phyloP scores from a whole-genome alignment of 1,284 basidiomycete species.

The Tilletiaria anomala region DNA sequence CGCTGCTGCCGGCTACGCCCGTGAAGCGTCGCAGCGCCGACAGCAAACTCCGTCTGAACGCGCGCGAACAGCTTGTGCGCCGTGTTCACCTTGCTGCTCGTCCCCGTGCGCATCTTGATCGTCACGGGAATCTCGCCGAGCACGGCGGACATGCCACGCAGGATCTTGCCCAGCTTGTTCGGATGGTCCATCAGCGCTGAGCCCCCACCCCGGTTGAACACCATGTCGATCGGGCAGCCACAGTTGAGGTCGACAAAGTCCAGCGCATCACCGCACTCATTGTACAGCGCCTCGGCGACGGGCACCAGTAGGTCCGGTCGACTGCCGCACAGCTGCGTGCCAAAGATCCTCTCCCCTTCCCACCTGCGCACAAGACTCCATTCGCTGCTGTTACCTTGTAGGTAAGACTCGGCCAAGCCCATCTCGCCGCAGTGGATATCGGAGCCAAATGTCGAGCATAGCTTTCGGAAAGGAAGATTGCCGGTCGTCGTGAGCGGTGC shows the following conservation, averaged over 20 bases:
- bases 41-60: conserved; percentile 61
- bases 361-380: conserved; percentile 45
- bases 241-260: conserved; percentile 93
- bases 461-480: conserved; percentile 80
- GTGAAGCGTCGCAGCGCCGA: conserved; percentile 70
- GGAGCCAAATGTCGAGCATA: conserved; percentile 72
- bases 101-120: conserved; percentile 74
- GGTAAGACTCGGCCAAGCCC: conserved; percentile 41
- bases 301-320: conserved; percentile 54
- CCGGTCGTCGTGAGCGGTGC: conserved; percentile 92
- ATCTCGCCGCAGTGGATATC: conserved; percentile 93
- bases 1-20: conserved; percentile 47
- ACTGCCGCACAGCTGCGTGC: conserved; percentile 56
- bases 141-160: conserved; percentile 80
- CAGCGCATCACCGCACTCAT: conserved; percentile 50
- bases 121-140: conserved; percentile 89
- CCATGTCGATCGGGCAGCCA: conserved; percentile 91
- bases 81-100: conserved; percentile 50
- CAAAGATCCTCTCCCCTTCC: conserved; percentile 74
- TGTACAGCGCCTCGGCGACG: conserved; percentile 65
- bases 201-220: conserved; percentile 80
- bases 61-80: conserved; percentile 81
- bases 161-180: conserved; percentile 65
- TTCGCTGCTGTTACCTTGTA: conserved; percentile 23
- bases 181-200: conserved; percentile 76